phyloP scores from a whole-genome alignment of 495 filamentous ascomycete genomes.

The Penicillium coprophilum region DNA sequence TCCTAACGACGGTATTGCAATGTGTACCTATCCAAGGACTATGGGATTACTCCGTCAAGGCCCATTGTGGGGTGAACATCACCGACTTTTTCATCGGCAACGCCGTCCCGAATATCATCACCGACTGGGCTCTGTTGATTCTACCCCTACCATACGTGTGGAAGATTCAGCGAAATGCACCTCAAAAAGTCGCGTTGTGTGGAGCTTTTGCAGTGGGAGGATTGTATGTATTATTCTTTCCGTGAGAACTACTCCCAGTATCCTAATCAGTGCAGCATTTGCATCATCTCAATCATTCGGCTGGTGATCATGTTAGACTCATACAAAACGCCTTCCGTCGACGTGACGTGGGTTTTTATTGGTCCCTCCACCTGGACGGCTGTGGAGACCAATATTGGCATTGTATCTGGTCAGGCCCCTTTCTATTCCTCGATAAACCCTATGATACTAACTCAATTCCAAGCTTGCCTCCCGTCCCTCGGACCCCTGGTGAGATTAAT shows the following conservation, averaged over 20 bases:
- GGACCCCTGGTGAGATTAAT: no score
- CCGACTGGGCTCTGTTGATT: background rate
- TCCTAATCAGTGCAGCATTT: background rate
- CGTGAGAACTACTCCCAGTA: background rate
- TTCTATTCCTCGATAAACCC: background rate
- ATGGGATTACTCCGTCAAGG: background rate
- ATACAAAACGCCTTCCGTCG: background rate
- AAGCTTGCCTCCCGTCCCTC: no score
- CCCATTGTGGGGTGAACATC: conserved; percentile 1
- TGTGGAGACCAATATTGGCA: conserved; percentile 5
- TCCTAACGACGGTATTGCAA: background rate
- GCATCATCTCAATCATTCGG: conserved; percentile 2
- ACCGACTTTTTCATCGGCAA: background rate
- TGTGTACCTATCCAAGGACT: background rate
- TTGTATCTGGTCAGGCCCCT: background rate
- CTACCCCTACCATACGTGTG: background rate
- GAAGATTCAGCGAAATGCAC: background rate
- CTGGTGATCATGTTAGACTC: background rate
- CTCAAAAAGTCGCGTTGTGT: background rate
- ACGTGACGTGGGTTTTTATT: background rate
- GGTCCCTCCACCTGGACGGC: background rate
- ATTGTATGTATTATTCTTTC: no score
- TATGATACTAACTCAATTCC: no score
- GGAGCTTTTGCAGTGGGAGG: background rate
- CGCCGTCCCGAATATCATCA: conserved; percentile 5